phyloP scores from a whole-genome alignment of 2,329 filamentous ascomycete species.

The Neonectria faginata region DNA sequence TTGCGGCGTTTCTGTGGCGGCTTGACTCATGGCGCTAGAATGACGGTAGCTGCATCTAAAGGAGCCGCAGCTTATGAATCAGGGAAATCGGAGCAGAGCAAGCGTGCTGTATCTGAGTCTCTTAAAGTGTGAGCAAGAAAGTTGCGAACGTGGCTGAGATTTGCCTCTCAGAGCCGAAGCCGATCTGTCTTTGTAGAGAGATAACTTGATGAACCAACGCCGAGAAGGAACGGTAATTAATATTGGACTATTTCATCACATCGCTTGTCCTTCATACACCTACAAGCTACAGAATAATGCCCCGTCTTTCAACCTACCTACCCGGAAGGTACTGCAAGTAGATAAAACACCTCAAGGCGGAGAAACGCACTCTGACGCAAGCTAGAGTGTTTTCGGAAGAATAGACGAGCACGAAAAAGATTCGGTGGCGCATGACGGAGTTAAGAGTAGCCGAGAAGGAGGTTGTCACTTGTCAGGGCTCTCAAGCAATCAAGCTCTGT shows the following conservation, averaged over 20 bases:
- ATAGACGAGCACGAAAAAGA: conserved; percentile 38
- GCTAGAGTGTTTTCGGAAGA: conserved; percentile 38
- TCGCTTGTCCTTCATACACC: too few relatives aligned
- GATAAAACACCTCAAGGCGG: too few relatives aligned
- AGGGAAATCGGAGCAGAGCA: not conserved
- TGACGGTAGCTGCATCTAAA: not conserved
- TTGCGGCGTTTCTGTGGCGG: not conserved
- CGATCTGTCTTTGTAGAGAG: too few relatives aligned
- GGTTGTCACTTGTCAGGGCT: not conserved
- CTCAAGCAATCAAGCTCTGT: not conserved
- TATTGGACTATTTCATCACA: too few relatives aligned
- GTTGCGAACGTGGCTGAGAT: not conserved
- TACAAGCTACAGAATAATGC: too few relatives aligned
- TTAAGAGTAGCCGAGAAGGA: too few relatives aligned
- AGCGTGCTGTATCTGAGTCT: not conserved
- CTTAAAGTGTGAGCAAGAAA: not conserved
- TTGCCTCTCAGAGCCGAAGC: not conserved
- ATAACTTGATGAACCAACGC: too few relatives aligned
- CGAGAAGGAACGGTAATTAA: too few relatives aligned
- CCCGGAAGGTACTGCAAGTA: too few relatives aligned
- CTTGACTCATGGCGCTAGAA: conserved; percentile 12
- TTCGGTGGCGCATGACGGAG: conserved; percentile 3
- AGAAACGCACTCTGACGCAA: not conserved
- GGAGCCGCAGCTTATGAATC: not conserved
- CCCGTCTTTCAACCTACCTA: too few relatives aligned